Conservation (phyloP, 495 filamentous ascomycete genomes). For the Hypoxylon cercidicola region DNA sequence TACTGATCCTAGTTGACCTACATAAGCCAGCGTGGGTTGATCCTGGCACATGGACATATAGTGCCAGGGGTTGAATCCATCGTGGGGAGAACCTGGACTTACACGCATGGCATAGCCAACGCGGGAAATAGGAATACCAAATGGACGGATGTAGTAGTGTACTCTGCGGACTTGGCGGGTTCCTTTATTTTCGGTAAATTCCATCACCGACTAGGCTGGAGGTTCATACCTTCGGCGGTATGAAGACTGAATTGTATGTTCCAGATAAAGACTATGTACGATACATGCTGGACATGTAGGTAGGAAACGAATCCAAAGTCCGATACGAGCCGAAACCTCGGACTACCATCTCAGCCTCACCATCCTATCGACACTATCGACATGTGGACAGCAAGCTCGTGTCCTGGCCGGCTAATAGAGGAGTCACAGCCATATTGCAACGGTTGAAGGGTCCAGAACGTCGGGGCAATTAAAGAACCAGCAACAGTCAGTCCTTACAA, state of each 20-base stretch:
- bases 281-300: too few relatives aligned
- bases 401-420: conserved; percentile 29
- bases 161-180: conserved; percentile 1
- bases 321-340: conserved; percentile 25
- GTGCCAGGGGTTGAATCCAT: conserved; percentile 14
- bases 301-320: neutral
- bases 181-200: conserved; percentile 1
- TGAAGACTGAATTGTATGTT: too few relatives aligned
- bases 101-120: conserved; percentile 3
- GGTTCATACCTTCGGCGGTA: neutral
- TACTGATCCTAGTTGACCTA: conserved; percentile 16
- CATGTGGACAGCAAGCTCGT: conserved; percentile 10
- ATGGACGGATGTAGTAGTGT: neutral
- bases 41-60: conserved; percentile 7
- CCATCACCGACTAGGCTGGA: conserved; percentile 2
- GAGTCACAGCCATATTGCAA: conserved; percentile 15
- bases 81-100: conserved; percentile 1
- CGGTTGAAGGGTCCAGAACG: conserved; percentile 34
- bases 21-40: conserved; percentile 25
- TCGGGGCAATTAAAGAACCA: conserved; percentile 26
- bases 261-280: too few relatives aligned
- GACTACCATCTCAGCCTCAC: conserved; percentile 37
- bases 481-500: conserved; percentile 18
- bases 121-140: conserved; percentile 10
- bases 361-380: conserved; percentile 7